Evolutionary conservation across 306 rosid genomes (phyloP), one percentile per base, ranked within the genome.

Genomic region (Psophocarpus tetragonolobus): DNA sequence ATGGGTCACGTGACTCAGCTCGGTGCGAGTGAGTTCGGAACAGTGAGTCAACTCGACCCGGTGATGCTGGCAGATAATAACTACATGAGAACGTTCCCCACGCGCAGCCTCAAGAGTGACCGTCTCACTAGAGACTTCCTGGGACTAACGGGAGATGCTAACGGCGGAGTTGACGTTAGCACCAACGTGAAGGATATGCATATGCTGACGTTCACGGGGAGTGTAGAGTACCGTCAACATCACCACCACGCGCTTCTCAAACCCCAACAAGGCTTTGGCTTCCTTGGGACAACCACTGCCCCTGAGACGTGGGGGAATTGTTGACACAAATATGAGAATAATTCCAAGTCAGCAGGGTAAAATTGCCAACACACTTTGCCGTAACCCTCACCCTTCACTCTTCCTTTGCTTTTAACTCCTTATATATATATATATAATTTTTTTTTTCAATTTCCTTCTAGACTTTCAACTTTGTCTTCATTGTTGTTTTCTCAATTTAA

Each of bases 151-250:
- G 86, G 76, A 7, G 88, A 79, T 1, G 80, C 36, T 8, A 66
- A 76, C 68, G 74, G 77, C 54, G 69, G 42, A 18, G 62, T 20
- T 17, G 79, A 90, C 56, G 85, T 85, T 81, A 81, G 88, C 78
- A 44, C 80, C 4, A 80, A 83, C 39, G 36, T 85, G 3, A 88
- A 84, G 81, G 86, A 90, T 26, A 80, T 90, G 91, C 87, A 90
- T 26, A 80, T 90, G 91, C 87, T 88, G 80, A 47, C 87, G 24
- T 92, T 84, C 86, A 72, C 95, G 14, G 88, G 83, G 5, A 83
- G 85, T 21, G 77, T 85, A 29, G 96, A 85, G 33, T 80, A 81
- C 35, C 78, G 79, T 61, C 67, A 61, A 18, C 44, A 62, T 14
- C 73, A 68, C 12, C 79, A 56, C 27, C 85, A 71, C 51, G 45